phyloP scores from a whole-genome alignment of 495 filamentous ascomycete species.

The Trichoderma parareesei region DNA sequence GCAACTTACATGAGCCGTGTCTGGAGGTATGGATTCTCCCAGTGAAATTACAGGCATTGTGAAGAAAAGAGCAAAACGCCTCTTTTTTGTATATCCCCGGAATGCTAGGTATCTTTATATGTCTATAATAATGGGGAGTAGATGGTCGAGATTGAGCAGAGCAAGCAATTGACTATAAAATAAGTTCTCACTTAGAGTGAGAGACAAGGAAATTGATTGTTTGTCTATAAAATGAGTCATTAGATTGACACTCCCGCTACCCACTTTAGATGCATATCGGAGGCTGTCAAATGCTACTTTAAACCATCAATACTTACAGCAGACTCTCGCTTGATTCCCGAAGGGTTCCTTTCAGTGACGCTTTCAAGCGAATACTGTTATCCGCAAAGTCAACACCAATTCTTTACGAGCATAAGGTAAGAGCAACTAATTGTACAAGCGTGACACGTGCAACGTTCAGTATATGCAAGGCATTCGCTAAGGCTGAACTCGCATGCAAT shows the following conservation, averaged over 20 bases:
- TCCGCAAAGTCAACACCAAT: too few relatives aligned
- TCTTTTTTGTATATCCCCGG: neutral
- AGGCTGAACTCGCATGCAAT: neutral
- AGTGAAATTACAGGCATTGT: constrained; percentile 36
- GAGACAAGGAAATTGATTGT: neutral
- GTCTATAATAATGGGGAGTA: neutral
- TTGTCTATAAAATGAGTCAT: neutral
- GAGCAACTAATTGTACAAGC: neutral
- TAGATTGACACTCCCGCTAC: neutral
- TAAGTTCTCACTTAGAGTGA: neutral
- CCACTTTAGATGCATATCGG: neutral
- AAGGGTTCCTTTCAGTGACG: too few relatives aligned
- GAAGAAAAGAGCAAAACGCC: neutral
- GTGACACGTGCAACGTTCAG: neutral
- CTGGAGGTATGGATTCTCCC: constrained; percentile 51
- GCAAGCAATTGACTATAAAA: neutral
- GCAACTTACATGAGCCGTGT: constrained; percentile 51
- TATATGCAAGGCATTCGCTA: neutral
- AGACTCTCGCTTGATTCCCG: too few relatives aligned
- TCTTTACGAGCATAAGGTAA: too few relatives aligned
- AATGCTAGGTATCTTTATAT: neutral
- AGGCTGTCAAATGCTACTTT: too few relatives aligned
- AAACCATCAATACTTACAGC: too few relatives aligned
- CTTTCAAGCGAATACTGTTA: too few relatives aligned
- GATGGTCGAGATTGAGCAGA: neutral